phyloP scores from a whole-genome alignment of 768 basidiomycete species.

The Multifurca ochricompacta region DNA sequence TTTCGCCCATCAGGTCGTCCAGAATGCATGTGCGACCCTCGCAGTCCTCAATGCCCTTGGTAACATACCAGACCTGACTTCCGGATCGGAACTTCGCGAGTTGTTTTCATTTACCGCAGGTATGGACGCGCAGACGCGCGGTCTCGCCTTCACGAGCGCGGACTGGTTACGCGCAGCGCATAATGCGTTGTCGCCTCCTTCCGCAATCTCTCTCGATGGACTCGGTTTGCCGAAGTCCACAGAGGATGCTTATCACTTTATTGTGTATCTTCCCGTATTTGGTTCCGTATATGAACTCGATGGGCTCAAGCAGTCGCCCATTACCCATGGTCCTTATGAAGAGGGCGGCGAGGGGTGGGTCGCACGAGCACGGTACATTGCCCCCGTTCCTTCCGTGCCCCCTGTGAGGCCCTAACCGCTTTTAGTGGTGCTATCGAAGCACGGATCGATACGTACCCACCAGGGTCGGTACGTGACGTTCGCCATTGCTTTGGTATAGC shows the following conservation, averaged over 20 bases:
- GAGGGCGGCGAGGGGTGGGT: conserved; percentile 78
- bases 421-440: conserved; percentile 73
- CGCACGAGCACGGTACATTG: conserved; percentile 59
- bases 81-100: conserved; percentile 62
- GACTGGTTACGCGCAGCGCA: conserved; percentile 81
- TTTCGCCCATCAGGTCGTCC: conserved; percentile 91
- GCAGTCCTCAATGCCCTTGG: conserved; percentile 89
- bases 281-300: conserved; percentile 91
- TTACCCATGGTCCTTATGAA: conserved; percentile 70
- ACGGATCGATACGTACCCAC: conserved; percentile 86
- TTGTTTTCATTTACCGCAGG: conserved; percentile 70
- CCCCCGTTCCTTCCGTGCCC: background rate
- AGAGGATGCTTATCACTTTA: conserved; percentile 94
- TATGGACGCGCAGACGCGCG: conserved; percentile 83
- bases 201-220: conserved; percentile 80
- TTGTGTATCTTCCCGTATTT: conserved; percentile 82
- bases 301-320: conserved; percentile 71
- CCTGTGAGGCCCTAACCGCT: conserved; percentile 20
- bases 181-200: conserved; percentile 88
- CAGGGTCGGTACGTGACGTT: conserved; percentile 62
- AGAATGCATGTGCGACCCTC: conserved; percentile 95
- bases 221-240: conserved; percentile 54
- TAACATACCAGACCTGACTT: conserved; percentile 59
- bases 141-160: conserved; percentile 71
- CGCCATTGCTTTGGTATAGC: no score